Evolutionary conservation across 139 green algal genomes (phyloP).

Genomic region (Tetradesmus obliquus): DNA sequence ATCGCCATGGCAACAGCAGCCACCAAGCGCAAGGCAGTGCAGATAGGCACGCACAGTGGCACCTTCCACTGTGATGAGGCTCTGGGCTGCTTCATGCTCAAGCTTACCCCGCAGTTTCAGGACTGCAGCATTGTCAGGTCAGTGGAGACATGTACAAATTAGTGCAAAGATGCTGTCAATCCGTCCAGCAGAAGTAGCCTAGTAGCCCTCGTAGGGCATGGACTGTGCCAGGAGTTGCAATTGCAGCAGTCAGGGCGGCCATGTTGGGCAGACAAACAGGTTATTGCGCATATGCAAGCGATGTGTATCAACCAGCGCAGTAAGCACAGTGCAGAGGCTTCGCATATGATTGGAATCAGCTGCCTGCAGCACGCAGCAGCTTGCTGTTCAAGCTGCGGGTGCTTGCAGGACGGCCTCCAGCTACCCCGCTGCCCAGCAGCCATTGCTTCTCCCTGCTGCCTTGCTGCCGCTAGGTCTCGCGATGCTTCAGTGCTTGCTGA

Average conservation of each 20-base stretch:
- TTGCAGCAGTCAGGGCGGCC: too few species aligned
- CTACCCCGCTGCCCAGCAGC: neutral
- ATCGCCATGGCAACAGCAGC: neutral
- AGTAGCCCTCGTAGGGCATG: too few species aligned
- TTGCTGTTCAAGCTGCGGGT: neutral
- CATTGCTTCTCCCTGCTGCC: neutral
- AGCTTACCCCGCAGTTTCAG: slow-evolving; percentile 68
- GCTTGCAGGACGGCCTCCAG: neutral
- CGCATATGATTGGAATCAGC: neutral
- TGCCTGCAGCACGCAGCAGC: neutral
- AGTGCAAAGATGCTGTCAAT: too few species aligned
- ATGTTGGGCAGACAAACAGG: too few species aligned
- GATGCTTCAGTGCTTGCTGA: slow-evolving; percentile 85
- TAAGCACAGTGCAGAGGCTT: neutral
- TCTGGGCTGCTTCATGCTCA: slow-evolving; percentile 92
- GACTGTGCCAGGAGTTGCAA: too few species aligned
- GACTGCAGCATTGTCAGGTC: slow-evolving; percentile 26
- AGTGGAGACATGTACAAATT: neutral
- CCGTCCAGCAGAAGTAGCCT: too few species aligned
- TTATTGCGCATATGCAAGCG: too few species aligned
- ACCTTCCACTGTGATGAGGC: slow-evolving; percentile 99
- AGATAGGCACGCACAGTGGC: slow-evolving; percentile 93
- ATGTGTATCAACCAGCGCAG: neutral
- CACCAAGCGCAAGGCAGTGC: slow-evolving; percentile 51
- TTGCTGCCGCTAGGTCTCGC: slow-evolving; percentile 45